Evolutionary conservation across 139 green algal species (phyloP).

Genomic region (Zygnema circumcarinatum): DNA sequence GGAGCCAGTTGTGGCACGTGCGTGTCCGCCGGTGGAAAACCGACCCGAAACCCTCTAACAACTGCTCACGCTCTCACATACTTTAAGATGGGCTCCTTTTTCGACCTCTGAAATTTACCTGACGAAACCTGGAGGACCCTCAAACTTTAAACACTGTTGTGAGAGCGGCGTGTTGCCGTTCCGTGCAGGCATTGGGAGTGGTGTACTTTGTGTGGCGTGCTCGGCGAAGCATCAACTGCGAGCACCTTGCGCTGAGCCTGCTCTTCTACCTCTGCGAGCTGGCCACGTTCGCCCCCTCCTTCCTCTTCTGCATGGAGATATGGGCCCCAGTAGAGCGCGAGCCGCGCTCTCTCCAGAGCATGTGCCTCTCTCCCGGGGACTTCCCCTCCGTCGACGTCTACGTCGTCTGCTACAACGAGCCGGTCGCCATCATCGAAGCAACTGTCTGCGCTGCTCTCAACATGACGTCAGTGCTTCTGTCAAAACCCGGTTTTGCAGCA

Average conservation of each 20-base stretch:
- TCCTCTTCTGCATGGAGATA: conserved; percentile 48
- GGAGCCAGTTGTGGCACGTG: too few species aligned
- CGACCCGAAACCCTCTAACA: too few species aligned
- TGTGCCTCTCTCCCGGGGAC: conserved; percentile 6
- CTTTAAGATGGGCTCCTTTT: too few species aligned
- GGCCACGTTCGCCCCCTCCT: conserved; percentile 19
- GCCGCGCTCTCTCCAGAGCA: background rate
- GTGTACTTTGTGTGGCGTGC: conserved; percentile 52
- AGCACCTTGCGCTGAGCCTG: conserved; percentile 12
- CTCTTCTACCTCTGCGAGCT: conserved; percentile 50
- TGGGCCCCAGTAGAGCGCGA: conserved; percentile 2
- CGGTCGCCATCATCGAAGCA: conserved; percentile 33
- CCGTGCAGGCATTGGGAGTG: conserved; percentile 34
- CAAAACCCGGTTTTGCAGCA: too few species aligned
- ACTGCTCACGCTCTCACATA: too few species aligned
- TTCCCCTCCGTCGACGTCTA: conserved; percentile 44
- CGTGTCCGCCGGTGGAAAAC: too few species aligned
- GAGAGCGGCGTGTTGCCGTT: too few species aligned
- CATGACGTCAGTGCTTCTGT: conserved; percentile 7
- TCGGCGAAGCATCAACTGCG: background rate
- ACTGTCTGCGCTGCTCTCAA: conserved; percentile 43
- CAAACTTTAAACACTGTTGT: too few species aligned
- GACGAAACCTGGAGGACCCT: too few species aligned
- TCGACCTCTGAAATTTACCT: too few species aligned
- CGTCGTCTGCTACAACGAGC: conserved; percentile 40